Evolutionary conservation across 192 early-diverging fungal genomes (phyloP).

Genomic region (Mortierella alpina): DNA sequence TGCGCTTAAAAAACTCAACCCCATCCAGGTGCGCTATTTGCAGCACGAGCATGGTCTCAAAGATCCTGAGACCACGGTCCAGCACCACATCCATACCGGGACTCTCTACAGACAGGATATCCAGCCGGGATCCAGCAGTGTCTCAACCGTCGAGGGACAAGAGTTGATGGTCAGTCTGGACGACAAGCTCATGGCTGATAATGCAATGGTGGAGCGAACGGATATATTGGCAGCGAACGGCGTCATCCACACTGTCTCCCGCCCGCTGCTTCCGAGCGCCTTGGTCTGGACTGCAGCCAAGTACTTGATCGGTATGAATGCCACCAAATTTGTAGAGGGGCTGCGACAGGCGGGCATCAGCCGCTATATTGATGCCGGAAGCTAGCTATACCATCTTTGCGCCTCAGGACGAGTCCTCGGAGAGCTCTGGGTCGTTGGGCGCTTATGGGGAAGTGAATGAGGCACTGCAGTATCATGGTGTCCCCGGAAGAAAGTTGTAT

Average conservation of each 20-base stretch:
- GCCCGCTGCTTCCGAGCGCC: constrained; percentile 55
- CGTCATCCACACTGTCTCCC: constrained; percentile 64
- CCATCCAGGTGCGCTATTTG: constrained; percentile 42
- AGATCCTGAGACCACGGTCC: constrained; percentile 52
- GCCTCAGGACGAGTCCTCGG: constrained; percentile 61
- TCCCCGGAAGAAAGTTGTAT: too few relatives aligned
- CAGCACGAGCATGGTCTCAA: constrained; percentile 38
- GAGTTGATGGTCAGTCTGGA: constrained; percentile 58
- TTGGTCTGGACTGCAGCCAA: constrained; percentile 72
- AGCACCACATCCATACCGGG: constrained; percentile 57
- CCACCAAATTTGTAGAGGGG: constrained; percentile 69
- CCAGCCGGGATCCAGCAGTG: constrained; percentile 18
- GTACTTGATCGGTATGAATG: constrained; percentile 76
- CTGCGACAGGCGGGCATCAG: constrained; percentile 66
- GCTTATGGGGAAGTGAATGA: too few relatives aligned
- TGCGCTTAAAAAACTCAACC: constrained; percentile 40
- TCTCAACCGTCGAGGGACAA: constrained; percentile 47
- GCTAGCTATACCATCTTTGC: constrained; percentile 74
- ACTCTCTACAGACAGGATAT: constrained; percentile 52
- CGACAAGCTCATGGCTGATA: constrained; percentile 50
- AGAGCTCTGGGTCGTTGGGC: too few relatives aligned
- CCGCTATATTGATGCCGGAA: constrained; percentile 67
- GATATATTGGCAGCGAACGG: constrained; percentile 52
- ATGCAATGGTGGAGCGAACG: constrained; percentile 21
- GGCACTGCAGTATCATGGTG: too few relatives aligned